These are phyloP conservation scores for Chytriomyces sp. DNA, from an alignment of 192 early-diverging fungal species.

Conservation along the genomic window DNA sequence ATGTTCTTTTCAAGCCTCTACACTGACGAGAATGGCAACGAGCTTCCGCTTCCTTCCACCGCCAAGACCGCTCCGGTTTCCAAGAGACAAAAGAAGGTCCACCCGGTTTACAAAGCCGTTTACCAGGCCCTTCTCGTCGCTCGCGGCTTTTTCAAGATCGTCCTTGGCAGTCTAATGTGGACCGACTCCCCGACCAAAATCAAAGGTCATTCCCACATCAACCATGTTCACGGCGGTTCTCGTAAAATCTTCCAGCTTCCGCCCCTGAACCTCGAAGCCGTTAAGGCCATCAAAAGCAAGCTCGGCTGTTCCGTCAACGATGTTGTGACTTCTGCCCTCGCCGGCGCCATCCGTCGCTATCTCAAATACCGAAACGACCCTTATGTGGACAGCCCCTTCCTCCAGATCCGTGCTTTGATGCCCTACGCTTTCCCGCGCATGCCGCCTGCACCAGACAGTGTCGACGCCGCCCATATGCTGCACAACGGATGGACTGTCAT, in stretches of 20 bases:
- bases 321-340: conserved; percentile 14
- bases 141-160: background rate
- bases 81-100: background rate
- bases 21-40: background rate
- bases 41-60: background rate
- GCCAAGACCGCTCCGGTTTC: background rate
- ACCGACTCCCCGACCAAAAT: background rate
- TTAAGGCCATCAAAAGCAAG: conserved; percentile 11
- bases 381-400: background rate
- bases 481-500: conserved; percentile 13
- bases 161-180: background rate
- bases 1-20: background rate
- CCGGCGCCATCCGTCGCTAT: conserved; percentile 15
- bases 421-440: conserved; percentile 41
- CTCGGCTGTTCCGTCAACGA: conserved; percentile 17
- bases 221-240: conserved; percentile 12
- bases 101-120: background rate
- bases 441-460: conserved; percentile 5
- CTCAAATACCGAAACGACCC: conserved; percentile 28
- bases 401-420: conserved; percentile 36
- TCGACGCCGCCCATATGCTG: conserved; percentile 7
- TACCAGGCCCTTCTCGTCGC: background rate
- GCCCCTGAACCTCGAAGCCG: background rate
- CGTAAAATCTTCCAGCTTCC: conserved; percentile 20
- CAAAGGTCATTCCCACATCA: background rate